Base-by-base conservation (phyloP, 768 basidiomycete species). In the Cystobasidium onofrii region DNA sequence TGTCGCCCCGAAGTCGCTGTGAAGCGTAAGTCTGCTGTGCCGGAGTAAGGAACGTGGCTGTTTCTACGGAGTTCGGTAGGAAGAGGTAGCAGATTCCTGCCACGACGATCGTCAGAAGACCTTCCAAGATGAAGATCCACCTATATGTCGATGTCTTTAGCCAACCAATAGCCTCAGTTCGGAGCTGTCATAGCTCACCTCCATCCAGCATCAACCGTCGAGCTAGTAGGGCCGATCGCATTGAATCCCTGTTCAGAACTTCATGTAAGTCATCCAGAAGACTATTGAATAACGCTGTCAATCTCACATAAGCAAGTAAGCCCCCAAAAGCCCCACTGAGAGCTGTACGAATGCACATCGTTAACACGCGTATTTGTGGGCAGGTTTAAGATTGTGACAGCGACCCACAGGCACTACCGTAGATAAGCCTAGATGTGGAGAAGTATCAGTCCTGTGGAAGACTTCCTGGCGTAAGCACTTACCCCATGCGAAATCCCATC, bases 251-350 rank as follows among this genome's bases (percentile, higher is more conserved):
- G 87, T 7, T 36, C 86, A 17, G n/a, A n/a, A n/a, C n/a, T n/a
- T n/a, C n/a, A n/a, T n/a, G n/a, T n/a, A 63, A 36, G 34, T 63
- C 61, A 55, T 6, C 23, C 54, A 31, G 18, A 23, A 27, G 61
- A 27, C 27, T 36, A 27, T 34, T 3, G n/a, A 31, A 27, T 9
- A 12, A n/a, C n/a, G n/a, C n/a, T n/a, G n/a, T n/a, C n/a, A n/a
- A 63, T 3, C 20, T 6, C 39, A 39, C 39, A 36, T 27, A 43
- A 23, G 39, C 33, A 66, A 34, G 64, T 27, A 27, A 39, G 3
- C 34, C 85, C 75, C 86, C 86, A 75, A 88, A 88, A 1, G 87
- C 87, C 31, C 88, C 87, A 7, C 87, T 86, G 36, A 89, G 81
- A 9, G 87, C 86, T 6, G 87, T 84, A n/a, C n/a, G n/a, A n/a